These are phyloP conservation scores for Vigna radiata DNA, from an alignment of 306 rosid species.

Conservation along the genomic window DNA sequence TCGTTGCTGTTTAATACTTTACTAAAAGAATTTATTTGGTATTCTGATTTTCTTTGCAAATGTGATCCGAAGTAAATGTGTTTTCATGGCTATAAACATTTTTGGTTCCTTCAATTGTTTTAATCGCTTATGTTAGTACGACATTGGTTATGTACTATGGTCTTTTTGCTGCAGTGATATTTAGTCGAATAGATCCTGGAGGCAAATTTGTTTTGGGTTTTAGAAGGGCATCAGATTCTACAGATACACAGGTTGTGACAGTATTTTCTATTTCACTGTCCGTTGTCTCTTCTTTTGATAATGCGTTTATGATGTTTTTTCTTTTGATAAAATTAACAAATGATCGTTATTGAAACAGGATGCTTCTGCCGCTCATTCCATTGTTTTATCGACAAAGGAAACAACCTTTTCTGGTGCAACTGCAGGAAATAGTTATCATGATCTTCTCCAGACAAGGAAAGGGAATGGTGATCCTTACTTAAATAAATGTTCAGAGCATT, in stretches of 20 bases:
- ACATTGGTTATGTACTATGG: neutral
- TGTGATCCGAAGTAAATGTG: neutral
- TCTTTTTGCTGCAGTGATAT: constrained; percentile 68
- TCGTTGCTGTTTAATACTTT: neutral
- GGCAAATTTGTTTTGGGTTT: constrained; percentile 82
- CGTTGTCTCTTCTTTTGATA: constrained; percentile 26
- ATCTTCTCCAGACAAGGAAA: constrained; percentile 52
- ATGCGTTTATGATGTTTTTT: constrained; percentile 8
- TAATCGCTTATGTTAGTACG: too few species aligned
- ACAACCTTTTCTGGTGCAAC: constrained; percentile 52
- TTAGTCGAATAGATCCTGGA: constrained; percentile 87
- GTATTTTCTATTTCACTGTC: constrained; percentile 34
- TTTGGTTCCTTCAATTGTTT: too few species aligned
- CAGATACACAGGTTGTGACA: constrained; percentile 68
- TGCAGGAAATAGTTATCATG: constrained; percentile 58
- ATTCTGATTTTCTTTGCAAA: constrained; percentile 17
- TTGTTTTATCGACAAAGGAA: constrained; percentile 57
- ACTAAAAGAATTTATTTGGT: neutral
- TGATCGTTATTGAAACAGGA: constrained; percentile 63
- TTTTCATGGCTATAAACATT: too few species aligned
- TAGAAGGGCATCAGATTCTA: constrained; percentile 70
- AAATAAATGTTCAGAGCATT: constrained; percentile 51
- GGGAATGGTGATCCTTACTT: constrained; percentile 55
- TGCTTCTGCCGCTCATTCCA: constrained; percentile 55
- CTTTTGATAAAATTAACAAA: constrained; percentile 12